A percentile compares a stretch with the other conserved stretches of the same genome.
Evolutionary conservation across 768 basidiomycete genomes (phyloP).

Genomic region (Panaeolus papilionaceus): DNA sequence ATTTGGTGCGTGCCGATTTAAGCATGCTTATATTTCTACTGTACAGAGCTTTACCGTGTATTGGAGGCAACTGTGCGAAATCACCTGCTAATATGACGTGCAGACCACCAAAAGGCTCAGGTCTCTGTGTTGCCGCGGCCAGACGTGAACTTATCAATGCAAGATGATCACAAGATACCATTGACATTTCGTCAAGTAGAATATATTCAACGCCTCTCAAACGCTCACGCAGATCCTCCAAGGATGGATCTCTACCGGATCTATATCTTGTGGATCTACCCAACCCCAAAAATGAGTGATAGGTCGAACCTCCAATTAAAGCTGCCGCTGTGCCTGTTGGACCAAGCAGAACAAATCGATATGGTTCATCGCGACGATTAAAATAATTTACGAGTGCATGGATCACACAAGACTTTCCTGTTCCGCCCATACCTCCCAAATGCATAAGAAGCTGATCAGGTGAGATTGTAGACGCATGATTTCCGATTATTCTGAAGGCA

Average conservation of each 20-base stretch:
- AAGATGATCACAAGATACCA: constrained; percentile 39
- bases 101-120: constrained; percentile 41
- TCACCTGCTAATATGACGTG: constrained; percentile 49
- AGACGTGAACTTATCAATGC: constrained; percentile 34
- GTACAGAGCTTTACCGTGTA: constrained; percentile 29
- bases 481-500: constrained; percentile 33
- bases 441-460: constrained; percentile 29
- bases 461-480: constrained; percentile 24
- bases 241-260: neutral
- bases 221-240: constrained; percentile 7
- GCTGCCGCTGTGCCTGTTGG: constrained; percentile 39
- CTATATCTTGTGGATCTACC: neutral
- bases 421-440: constrained; percentile 29
- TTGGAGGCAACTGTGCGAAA: constrained; percentile 47
- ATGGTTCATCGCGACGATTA: constrained; percentile 26
- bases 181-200: constrained; percentile 49
- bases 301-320: constrained; percentile 26
- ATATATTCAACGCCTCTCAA: constrained; percentile 40
- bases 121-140: constrained; percentile 23
- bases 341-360: constrained; percentile 32
- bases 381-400: constrained; percentile 33
- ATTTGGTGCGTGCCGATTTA: constrained; percentile 28
- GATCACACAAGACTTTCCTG: constrained; percentile 25
- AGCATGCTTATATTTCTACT: constrained; percentile 11
- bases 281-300: constrained; percentile 24